Percentiles rank a stretch among this genome's conserved stretches.
These are phyloP conservation scores for Pulchroboletus neoregius DNA, from an alignment of 1,284 basidiomycete genomes.

Conservation along the genomic window DNA sequence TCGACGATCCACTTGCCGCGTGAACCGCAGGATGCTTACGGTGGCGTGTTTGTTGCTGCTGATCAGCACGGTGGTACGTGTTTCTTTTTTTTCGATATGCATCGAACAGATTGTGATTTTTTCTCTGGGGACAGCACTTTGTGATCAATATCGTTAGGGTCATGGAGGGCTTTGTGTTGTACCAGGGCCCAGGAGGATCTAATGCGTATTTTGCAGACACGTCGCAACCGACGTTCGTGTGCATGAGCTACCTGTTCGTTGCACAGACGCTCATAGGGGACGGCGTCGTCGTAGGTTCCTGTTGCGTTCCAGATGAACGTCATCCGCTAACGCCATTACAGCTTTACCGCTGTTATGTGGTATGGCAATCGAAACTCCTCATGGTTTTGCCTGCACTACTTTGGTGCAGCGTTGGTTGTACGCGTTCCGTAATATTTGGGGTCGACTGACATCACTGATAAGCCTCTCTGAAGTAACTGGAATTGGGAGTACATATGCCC, in stretches of 20 bases:
- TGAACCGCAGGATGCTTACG: constrained; percentile 13
- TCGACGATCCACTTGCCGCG: background rate
- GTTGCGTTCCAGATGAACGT: background rate
- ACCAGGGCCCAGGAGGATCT: constrained; percentile 3
- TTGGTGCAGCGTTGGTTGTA: constrained; percentile 20
- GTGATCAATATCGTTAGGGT: constrained; percentile 19
- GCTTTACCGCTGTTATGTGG: constrained; percentile 28
- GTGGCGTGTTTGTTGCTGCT: constrained; percentile 14
- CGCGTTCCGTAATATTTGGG: background rate
- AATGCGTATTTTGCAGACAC: constrained; percentile 25
- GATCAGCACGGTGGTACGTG: constrained; percentile 18
- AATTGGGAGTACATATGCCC: constrained; percentile 13
- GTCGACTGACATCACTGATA: background rate
- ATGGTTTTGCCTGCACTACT: constrained; percentile 22
- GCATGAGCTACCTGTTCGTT: constrained; percentile 31
- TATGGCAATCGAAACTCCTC: constrained; percentile 21
- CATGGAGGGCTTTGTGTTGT: constrained; percentile 14
- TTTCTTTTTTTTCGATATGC: background rate
- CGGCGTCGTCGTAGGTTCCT: constrained; percentile 24
- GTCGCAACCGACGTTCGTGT: constrained; percentile 29
- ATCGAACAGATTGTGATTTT: background rate
- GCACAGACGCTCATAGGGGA: constrained; percentile 35
- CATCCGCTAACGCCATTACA: constrained; percentile 7
- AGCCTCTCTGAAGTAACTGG: constrained; percentile 19
- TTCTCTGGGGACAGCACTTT: constrained; percentile 18